A percentile compares a stretch with the other conserved stretches of the same genome.
Evolutionary conservation across 495 filamentous ascomycete genomes (phyloP).

Genomic region (Annulohypoxylon nitens): DNA sequence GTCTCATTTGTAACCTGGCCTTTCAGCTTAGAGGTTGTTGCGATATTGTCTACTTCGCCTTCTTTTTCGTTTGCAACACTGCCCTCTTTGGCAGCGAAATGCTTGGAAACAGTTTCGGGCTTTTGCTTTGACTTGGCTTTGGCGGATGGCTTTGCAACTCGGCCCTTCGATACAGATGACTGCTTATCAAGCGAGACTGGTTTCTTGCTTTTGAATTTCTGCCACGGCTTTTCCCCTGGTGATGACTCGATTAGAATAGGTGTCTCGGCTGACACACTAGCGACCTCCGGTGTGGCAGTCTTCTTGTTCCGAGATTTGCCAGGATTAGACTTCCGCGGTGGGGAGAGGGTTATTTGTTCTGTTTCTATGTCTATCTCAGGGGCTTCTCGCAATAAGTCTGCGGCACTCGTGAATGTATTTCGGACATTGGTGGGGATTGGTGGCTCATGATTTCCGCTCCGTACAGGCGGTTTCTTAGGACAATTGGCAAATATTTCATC

Average conservation of each 20-base stretch:
- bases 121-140: conserved; percentile 47
- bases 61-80: conserved; percentile 13
- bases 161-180: conserved; percentile 49
- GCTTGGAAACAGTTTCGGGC: conserved; percentile 52
- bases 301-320: conserved; percentile 40
- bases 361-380: conserved; percentile 51
- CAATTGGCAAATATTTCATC: conserved; percentile 55
- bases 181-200: conserved; percentile 43
- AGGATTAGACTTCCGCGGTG: conserved; percentile 39
- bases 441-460: conserved; percentile 51
- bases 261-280: conserved; percentile 14
- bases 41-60: conserved; percentile 6
- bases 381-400: conserved; percentile 50
- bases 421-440: conserved; percentile 52
- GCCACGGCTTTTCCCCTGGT: conserved; percentile 52
- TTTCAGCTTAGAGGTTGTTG: conserved; percentile 7
- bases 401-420: conserved; percentile 58
- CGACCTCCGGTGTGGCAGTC: conserved; percentile 3
- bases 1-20: conserved; percentile 37
- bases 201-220: conserved; percentile 51
- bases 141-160: conserved; percentile 52
- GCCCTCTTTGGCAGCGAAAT: conserved; percentile 50
- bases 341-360: conserved; percentile 42
- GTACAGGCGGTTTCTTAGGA: conserved; percentile 47
- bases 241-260: conserved; percentile 41